Conservation (phyloP, 176 grass and related monocot species). For the Saccharum spontaneum region DNA sequence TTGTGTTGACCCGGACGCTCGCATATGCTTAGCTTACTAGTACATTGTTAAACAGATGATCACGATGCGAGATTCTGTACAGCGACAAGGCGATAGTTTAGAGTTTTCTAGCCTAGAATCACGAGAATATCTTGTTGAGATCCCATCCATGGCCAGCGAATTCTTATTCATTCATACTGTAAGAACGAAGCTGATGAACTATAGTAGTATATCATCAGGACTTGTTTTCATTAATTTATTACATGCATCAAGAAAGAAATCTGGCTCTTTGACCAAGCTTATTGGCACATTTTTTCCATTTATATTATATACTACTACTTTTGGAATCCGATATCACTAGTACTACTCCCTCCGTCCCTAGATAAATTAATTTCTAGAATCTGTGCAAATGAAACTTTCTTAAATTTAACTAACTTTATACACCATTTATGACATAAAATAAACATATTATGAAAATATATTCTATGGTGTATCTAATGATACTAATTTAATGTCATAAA, state of each 20-base stretch:
- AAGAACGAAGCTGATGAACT: neutral
- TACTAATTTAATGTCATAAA: too few species aligned
- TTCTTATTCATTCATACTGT: neutral
- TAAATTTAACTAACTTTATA: too few species aligned
- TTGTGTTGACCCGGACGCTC: neutral
- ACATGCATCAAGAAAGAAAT: neutral
- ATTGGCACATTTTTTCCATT: neutral
- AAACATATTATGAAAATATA: too few species aligned
- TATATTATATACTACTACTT: neutral
- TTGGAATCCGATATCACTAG: neutral
- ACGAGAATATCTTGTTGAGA: conserved; percentile 39
- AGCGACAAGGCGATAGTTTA: conserved; percentile 37
- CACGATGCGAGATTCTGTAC: conserved; percentile 45
- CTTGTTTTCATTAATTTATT: neutral
- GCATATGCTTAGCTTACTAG: neutral
- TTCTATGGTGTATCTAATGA: too few species aligned
- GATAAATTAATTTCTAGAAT: too few species aligned
- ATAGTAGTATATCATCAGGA: neutral
- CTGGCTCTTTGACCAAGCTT: conserved; percentile 10
- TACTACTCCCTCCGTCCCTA: too few species aligned
- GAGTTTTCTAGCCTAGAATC: conserved; percentile 27
- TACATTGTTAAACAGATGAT: conserved; percentile 37
- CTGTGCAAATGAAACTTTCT: too few species aligned
- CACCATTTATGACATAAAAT: too few species aligned
- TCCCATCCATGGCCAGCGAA: conserved; percentile 14